Evolutionary conservation across 805 yeast genomes (phyloP).

Genomic region (Metschnikowia peoriensis): DNA sequence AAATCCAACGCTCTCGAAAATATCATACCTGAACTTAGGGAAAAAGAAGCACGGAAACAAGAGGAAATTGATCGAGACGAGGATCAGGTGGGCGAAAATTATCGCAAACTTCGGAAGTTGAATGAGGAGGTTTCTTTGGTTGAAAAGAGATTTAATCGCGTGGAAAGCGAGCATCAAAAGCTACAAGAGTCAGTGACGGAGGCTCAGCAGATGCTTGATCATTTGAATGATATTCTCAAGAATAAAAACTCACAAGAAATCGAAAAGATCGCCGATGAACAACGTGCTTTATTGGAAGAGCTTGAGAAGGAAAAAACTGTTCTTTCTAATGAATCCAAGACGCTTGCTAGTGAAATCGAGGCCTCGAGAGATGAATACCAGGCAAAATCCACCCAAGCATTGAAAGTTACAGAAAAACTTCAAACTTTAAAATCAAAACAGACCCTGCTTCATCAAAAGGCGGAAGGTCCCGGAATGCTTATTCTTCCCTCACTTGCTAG

Average conservation of each 20-base stretch:
- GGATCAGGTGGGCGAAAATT: conserved; percentile 40
- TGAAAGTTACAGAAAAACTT: conserved; percentile 24
- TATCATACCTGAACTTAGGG: conserved; percentile 23
- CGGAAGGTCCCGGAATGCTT: conserved; percentile 35
- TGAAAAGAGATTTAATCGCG: conserved; percentile 33
- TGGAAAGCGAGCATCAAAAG: conserved; percentile 27
- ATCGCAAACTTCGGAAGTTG: conserved; percentile 33
- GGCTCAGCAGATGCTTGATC: conserved; percentile 5
- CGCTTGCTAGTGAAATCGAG: conserved; percentile 31
- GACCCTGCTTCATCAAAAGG: conserved; percentile 19
- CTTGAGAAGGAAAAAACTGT: conserved; percentile 27
- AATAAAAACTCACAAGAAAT: conserved; percentile 16
- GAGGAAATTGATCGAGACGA: conserved; percentile 33
- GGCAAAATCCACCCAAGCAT: conserved; percentile 33
- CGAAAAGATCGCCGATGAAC: conserved; percentile 16
- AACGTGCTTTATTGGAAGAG: conserved; percentile 20
- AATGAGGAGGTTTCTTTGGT: conserved; percentile 34
- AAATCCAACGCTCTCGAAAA: conserved; percentile 15
- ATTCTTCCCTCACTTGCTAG: conserved; percentile 34
- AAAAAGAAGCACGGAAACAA: conserved; percentile 32
- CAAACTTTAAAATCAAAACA: conserved; percentile 21
- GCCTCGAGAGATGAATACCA: conserved; percentile 31
- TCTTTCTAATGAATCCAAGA: conserved; percentile 25
- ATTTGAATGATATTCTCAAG: conserved; percentile 12
- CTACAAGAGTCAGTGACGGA: conserved; percentile 14